Percentiles rank a stretch among this genome's conserved stretches.
Conservation (phyloP, 306 rosid genomes). For the Cotoneaster glaucophyllus region DNA sequence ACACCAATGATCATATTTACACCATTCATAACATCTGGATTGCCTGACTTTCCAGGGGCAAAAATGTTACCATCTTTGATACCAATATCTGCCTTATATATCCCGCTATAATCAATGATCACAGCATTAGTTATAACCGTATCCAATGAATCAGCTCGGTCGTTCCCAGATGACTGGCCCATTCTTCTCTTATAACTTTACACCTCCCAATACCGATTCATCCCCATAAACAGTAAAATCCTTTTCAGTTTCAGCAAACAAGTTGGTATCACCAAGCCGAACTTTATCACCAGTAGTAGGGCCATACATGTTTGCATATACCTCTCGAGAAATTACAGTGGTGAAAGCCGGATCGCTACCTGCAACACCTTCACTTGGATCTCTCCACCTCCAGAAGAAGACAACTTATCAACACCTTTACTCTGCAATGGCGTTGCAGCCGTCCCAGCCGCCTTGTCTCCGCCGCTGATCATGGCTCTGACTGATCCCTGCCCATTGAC, state of each 20-base stretch:
- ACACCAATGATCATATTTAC: slow-evolving; percentile 67
- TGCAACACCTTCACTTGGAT: no score
- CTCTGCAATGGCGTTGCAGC: slow-evolving; percentile 22
- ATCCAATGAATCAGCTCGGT: slow-evolving; percentile 36
- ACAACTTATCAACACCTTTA: slow-evolving; percentile 24
- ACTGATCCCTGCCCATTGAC: slow-evolving; percentile 19
- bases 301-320: no score
- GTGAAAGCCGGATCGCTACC: no score
- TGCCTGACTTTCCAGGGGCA: slow-evolving; percentile 81
- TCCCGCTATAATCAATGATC: slow-evolving; percentile 74
- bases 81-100: slow-evolving; percentile 83
- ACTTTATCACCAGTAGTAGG: no score
- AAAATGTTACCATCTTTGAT: slow-evolving; percentile 54
- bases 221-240: no score
- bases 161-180: slow-evolving; percentile 66
- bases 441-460: slow-evolving; percentile 37
- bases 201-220: no score
- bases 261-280: no score
- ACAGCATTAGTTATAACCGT: slow-evolving; percentile 83
- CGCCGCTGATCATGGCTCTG: slow-evolving; percentile 47
- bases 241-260: no score
- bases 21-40: slow-evolving; percentile 76
- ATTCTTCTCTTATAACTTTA: slow-evolving; percentile 83
- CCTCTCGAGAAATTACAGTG: no score
- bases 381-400: slow-evolving; percentile 22